Evolutionary conservation across 78 protist genomes (phyloP), one percentile per base, ranked within the genome.

Genomic region (Pigoraptor vietnamica): DNA sequence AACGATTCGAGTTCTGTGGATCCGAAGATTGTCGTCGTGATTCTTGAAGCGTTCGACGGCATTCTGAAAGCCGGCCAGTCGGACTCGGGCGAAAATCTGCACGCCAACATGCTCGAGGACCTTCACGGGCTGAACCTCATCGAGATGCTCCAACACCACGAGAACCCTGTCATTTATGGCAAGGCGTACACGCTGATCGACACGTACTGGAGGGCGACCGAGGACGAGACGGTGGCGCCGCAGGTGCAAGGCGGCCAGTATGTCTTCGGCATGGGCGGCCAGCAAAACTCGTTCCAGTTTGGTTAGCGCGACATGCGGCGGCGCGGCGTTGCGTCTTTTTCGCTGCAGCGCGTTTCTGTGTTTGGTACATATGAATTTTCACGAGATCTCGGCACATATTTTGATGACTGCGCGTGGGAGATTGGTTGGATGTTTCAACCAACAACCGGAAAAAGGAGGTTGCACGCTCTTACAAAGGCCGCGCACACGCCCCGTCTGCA

Each of bases 91-190:
- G 9, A n/a, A 55, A 93, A 94, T 89, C 88, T 81, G 39, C 88
- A 79, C 36, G 92, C 79, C 39, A 0, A n/a, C 25, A 14, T 37
- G 55, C 36, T 98, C 34, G 99, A 97, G 93, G 95, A 93, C 79
- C 97, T 94, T 29, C 97, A 92, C 24, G 99, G 99, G 29, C 25
- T 95, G 19, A 93, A 94, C 84, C 88, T 87, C 82, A 95, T 98
- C 90, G 96, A 97, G 90, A 81, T 89, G 86, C 94, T 98, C 40
- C 99, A 98, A 93, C n/a, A 89, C 32, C 98, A 97, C 94, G 39
- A 55, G 24, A 95, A 93, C 93, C 84, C 94, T 35, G 97, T 94
- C 36, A 96, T 98, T 81, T 96, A 94, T 93, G 92, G 95, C 87
- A 90, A 89, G 89, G 96, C 98, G 23, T 24, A 23, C 39, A 1